These are phyloP conservation scores for Lichtheimia hyalospora DNA, from an alignment of 371 early-diverging fungal genomes.

Conservation along the genomic window DNA sequence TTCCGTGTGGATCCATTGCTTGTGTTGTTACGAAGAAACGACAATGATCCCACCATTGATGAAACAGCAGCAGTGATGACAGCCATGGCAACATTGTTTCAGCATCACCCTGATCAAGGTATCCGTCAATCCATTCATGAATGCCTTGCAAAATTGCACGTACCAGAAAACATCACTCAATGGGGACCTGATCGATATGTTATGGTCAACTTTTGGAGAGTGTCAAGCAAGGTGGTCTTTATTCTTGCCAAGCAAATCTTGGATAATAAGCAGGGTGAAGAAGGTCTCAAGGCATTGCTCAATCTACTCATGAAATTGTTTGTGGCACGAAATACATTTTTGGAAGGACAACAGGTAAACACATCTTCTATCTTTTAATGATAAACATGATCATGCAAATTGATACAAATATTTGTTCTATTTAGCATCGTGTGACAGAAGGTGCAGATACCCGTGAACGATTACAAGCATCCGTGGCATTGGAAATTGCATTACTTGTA, in stretches of 20 bases:
- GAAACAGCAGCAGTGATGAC: constrained; percentile 55
- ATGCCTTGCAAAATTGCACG: constrained; percentile 59
- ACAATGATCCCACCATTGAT: constrained; percentile 51
- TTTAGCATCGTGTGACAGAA: constrained; percentile 41
- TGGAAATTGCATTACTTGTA: constrained; percentile 77
- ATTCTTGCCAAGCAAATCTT: constrained; percentile 45
- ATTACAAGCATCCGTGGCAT: constrained; percentile 58
- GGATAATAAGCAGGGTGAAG: constrained; percentile 50
- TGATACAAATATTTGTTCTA: neutral
- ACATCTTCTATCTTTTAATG: too few relatives aligned
- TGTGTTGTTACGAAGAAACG: constrained; percentile 48
- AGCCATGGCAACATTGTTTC: constrained; percentile 60
- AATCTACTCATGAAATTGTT: constrained; percentile 65
- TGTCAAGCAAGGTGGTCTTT: constrained; percentile 49
- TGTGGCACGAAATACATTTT: constrained; percentile 60
- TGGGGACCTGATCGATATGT: constrained; percentile 57
- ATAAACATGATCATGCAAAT: neutral
- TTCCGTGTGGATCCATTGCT: constrained; percentile 68
- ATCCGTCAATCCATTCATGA: constrained; percentile 67
- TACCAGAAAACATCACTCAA: constrained; percentile 44
- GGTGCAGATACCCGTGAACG: constrained; percentile 60
- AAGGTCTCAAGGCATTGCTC: constrained; percentile 50
- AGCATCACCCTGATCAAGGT: constrained; percentile 48
- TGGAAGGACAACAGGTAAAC: constrained; percentile 31
- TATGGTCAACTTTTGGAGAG: constrained; percentile 66